These are phyloP conservation scores for Umbelopsis sp. DNA, from an alignment of 192 early-diverging fungal genomes.

Conservation along the genomic window DNA sequence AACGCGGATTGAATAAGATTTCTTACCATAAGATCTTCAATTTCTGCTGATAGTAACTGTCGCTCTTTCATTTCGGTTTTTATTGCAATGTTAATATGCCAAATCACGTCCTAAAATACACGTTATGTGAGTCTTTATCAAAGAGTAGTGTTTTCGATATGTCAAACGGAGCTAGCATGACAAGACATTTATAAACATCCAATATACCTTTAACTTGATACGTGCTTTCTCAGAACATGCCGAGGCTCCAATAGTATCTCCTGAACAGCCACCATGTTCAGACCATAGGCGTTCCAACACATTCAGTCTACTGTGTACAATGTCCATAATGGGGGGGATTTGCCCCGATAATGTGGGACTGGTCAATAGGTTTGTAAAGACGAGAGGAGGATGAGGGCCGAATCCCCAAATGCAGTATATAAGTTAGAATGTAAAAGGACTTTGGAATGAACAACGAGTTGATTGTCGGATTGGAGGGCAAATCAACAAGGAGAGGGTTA, in stretches of 20 bases:
- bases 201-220: background rate
- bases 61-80: slow-evolving; percentile 36
- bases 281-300: slow-evolving; percentile 12
- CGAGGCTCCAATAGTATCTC: background rate
- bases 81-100: slow-evolving; percentile 43
- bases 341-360: background rate
- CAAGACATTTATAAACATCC: background rate
- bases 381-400: background rate
- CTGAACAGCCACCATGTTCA: background rate
- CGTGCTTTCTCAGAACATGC: background rate
- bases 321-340: background rate
- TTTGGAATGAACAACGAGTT: background rate
- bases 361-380: background rate
- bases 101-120: slow-evolving; percentile 43
- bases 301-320: slow-evolving; percentile 10
- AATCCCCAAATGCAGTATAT: background rate
- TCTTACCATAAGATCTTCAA: slow-evolving; percentile 53
- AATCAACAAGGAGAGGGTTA: background rate
- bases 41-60: slow-evolving; percentile 42
- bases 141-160: background rate
- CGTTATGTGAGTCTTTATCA: background rate
- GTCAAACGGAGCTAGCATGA: background rate
- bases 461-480: background rate
- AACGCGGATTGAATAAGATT: background rate
- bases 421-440: background rate